Percentiles rank a stretch among this genome's conserved stretches.
phyloP scores from a whole-genome alignment of 306 rosid species.

The Arachis stenosperma region DNA sequence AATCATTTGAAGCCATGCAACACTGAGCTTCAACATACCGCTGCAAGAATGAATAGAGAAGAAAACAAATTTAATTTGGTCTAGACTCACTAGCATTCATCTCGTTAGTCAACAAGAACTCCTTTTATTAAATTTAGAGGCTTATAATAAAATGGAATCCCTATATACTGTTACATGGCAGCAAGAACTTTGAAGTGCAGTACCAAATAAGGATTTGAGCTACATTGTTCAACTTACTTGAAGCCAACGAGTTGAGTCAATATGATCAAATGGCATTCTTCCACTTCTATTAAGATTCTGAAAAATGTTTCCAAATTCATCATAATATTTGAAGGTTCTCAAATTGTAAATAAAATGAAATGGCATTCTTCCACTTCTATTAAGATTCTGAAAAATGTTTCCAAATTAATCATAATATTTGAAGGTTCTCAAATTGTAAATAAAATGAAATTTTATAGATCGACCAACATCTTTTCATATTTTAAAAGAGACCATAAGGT shows the following conservation, averaged over 20 bases:
- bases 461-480: not conserved
- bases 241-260: slow-evolving; percentile 92
- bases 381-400: slow-evolving; percentile 62
- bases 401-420: slow-evolving; percentile 20
- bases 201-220: slow-evolving; percentile 30
- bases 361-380: slow-evolving; percentile 83
- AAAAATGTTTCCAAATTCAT: slow-evolving; percentile 37
- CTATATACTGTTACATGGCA: slow-evolving; percentile 18
- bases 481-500: not conserved
- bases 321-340: slow-evolving; percentile 9
- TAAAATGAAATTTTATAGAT: slow-evolving; percentile 30
- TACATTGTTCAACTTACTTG: slow-evolving; percentile 70
- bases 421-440: slow-evolving; percentile 20
- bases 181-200: slow-evolving; percentile 8
- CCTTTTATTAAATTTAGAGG: not conserved
- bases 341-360: slow-evolving; percentile 49
- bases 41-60: slow-evolving; percentile 48
- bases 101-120: slow-evolving; percentile 12
- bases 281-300: slow-evolving; percentile 85
- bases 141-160: slow-evolving; percentile 22
- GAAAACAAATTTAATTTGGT: slow-evolving; percentile 21
- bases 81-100: slow-evolving; percentile 12
- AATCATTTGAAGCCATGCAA: slow-evolving; percentile 86
- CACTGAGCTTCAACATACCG: slow-evolving; percentile 99
- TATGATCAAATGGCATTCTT: slow-evolving; percentile 80